phyloP scores from a whole-genome alignment of 2,329 filamentous ascomycete species.

The Cladorrhinum sp. region DNA sequence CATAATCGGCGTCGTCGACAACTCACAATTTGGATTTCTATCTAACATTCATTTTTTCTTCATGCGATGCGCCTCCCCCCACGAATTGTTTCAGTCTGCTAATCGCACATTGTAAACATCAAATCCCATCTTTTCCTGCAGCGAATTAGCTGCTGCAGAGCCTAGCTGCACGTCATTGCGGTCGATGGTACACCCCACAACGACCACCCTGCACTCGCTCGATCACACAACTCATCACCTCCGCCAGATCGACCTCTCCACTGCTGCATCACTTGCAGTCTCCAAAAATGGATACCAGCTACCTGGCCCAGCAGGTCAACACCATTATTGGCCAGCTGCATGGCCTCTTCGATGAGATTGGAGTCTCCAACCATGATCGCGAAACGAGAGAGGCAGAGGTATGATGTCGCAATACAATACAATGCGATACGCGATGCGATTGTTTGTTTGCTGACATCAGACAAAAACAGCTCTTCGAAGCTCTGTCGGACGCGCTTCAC shows the following conservation, averaged over 20 bases:
- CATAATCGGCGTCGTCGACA: constrained; percentile 4
- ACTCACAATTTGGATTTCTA: not conserved
- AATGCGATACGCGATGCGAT: not conserved
- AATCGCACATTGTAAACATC: constrained; percentile 23
- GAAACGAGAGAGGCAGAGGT: constrained; percentile 88
- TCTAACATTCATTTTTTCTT: constrained; percentile 7
- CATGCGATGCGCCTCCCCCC: constrained; percentile 20
- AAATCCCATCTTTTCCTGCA: not conserved
- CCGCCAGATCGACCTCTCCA: not conserved
- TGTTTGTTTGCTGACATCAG: constrained; percentile 13
- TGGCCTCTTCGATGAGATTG: constrained; percentile 95
- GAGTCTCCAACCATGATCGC: constrained; percentile 88
- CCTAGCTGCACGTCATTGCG: constrained; percentile 28
- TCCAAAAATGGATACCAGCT: constrained; percentile 76
- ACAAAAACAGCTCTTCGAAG: constrained; percentile 71
- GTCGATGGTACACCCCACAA: constrained; percentile 27
- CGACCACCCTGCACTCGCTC: constrained; percentile 14
- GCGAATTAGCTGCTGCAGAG: constrained; percentile 25
- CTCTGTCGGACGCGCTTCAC: constrained; percentile 86
- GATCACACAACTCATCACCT: constrained; percentile 16
- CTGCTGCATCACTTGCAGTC: not conserved
- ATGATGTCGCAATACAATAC: constrained; percentile 32
- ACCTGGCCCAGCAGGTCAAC: constrained; percentile 91
- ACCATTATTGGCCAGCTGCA: constrained; percentile 91
- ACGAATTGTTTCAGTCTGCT: constrained; percentile 3